Evolutionary conservation across 768 basidiomycete genomes (phyloP).

Genomic region (Daedalea quercina): DNA sequence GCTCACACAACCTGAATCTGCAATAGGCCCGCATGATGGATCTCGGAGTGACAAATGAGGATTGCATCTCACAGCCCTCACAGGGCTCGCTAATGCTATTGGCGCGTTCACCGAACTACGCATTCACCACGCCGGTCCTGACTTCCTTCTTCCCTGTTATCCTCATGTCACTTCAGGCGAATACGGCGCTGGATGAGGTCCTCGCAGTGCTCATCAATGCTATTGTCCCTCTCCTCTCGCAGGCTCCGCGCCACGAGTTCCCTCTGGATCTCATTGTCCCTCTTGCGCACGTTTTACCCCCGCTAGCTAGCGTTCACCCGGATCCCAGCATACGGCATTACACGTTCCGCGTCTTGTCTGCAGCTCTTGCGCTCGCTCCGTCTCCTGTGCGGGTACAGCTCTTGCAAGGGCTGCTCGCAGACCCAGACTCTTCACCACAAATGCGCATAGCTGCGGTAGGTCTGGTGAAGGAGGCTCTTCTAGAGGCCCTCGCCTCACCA

Average conservation of each 20-base stretch:
- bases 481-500: constrained; percentile 40
- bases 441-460: constrained; percentile 67
- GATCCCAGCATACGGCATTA: constrained; percentile 53
- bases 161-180: constrained; percentile 39
- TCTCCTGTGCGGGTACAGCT: constrained; percentile 45
- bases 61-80: constrained; percentile 5
- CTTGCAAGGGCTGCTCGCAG: constrained; percentile 42
- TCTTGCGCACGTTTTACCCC: constrained; percentile 43
- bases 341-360: constrained; percentile 52
- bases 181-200: constrained; percentile 49
- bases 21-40: constrained; percentile 7
- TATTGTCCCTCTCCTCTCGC: constrained; percentile 13
- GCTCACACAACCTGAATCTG: not conserved
- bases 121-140: constrained; percentile 9
- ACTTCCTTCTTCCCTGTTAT: constrained; percentile 13
- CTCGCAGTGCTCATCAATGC: constrained; percentile 46
- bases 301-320: constrained; percentile 55
- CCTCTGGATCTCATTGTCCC: constrained; percentile 41
- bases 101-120: constrained; percentile 12
- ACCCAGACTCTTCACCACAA: constrained; percentile 48
- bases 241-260: constrained; percentile 16
- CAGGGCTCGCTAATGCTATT: constrained; percentile 21
- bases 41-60: constrained; percentile 18
- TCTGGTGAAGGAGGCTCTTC: constrained; percentile 58
- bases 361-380: constrained; percentile 42